phyloP scores from a whole-genome alignment of 1,284 basidiomycete species.

The Omphalotus olearius region DNA sequence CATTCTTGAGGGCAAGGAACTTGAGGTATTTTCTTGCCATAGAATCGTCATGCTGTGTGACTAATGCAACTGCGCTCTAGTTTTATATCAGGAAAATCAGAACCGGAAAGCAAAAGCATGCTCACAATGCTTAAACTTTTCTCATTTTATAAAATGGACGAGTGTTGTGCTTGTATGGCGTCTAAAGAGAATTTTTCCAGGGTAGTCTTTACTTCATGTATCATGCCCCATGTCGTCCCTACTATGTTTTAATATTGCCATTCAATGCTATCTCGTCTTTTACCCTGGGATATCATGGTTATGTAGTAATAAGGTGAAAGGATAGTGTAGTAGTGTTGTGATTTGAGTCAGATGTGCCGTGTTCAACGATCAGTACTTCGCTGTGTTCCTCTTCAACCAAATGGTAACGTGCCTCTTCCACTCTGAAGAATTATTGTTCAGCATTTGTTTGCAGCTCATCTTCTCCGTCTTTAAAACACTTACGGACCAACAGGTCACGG shows the following conservation, averaged over 20 bases:
- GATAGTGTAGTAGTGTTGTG: too few relatives aligned
- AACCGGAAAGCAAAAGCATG: constrained; percentile 92
- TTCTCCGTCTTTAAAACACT: constrained; percentile 99
- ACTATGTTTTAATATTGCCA: constrained; percentile 3
- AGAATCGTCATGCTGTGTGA: constrained; percentile 5
- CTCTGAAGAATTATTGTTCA: constrained; percentile 3
- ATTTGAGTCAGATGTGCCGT: too few relatives aligned
- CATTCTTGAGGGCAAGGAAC: constrained; percentile 94
- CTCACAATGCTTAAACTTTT: constrained; percentile 40
- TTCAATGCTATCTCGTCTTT: constrained; percentile 3
- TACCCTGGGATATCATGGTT: too few relatives aligned
- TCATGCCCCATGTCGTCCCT: constrained; percentile 6
- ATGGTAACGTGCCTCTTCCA: constrained; percentile 4
- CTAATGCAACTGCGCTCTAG: constrained; percentile 32
- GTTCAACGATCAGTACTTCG: not conserved
- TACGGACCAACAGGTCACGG: constrained; percentile 94
- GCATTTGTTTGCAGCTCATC: constrained; percentile 62
- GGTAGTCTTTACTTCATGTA: constrained; percentile 7
- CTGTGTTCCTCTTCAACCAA: not conserved
- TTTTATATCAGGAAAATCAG: constrained; percentile 94
- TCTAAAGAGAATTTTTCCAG: not conserved
- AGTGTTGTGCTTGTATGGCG: constrained; percentile 6
- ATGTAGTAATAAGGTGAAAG: too few relatives aligned
- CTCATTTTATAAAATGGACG: constrained; percentile 6
- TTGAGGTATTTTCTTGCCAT: constrained; percentile 58